Base-by-base conservation (phyloP, 805 yeast species). In the Suhomyces kilbournensis region DNA sequence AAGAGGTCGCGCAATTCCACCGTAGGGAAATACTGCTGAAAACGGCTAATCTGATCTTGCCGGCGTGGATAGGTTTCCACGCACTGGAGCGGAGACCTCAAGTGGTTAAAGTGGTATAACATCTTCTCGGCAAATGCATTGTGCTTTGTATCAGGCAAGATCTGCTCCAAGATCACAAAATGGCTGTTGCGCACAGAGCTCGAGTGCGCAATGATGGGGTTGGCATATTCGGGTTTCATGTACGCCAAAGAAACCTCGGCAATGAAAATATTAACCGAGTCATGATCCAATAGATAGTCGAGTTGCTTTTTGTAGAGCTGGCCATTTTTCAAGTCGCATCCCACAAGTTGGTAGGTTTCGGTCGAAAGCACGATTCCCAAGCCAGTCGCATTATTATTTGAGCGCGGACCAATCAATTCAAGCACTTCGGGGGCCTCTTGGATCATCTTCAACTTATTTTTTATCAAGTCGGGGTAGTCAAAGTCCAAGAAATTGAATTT, bases 211-310 rank as follows among this genome's bases (percentile, higher is more conserved):
- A 89, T 81, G 7, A 89, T 78, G 2, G 76, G 74, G 62, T 89
- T 84, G 5, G 96, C 90, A 51, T 77, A 74, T 35, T 75, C 75
- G 10, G 87, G 84, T 38, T 76, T 72, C 94, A 89, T 88, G 64
- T 88, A 89, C 0, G 93, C 91, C 51, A 89, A 68, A 0, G 96
- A 88, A 3, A 89, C 96, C 64, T 88, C 96, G 1, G 96, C 93
- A 39, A 90, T 76, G 61, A 86, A 89, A 2, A 88, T 74, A 45
- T 77, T 82, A 4, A 78, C 68, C 2, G 74, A 59, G n/a, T 68
- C 59, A 54, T 60, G 20, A 48, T 62, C 55, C 8, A 68, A 62
- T 12, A 75, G 56, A 2, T 51, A 25, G 3, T 58, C 47, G 44
- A 78, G 50, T 49, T 66, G 68, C 7, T 54, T 45, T 17, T 67